Conservation (phyloP, 176 grass and related monocot species). For the Coix lacrymajobi region DNA sequence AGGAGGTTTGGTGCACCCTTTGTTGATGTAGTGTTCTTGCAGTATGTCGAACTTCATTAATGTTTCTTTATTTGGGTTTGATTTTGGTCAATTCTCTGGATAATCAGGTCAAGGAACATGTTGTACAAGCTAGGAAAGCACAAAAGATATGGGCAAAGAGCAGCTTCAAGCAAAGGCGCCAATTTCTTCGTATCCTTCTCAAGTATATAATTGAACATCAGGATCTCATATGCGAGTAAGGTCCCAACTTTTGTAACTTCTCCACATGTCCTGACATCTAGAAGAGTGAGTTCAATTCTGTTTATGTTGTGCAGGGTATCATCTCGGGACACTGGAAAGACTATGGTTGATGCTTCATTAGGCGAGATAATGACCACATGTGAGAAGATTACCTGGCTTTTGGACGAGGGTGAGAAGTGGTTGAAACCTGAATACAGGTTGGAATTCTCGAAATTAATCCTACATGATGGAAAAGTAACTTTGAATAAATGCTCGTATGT, state of each 20-base stretch:
- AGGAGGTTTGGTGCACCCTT: not conserved
- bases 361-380: constrained; percentile 99
- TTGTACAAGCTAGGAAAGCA: constrained; percentile 87
- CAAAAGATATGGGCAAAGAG: constrained; percentile 94
- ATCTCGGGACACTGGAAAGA: constrained; percentile 93
- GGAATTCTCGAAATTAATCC: not conserved
- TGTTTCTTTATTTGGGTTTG: not conserved
- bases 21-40: not conserved
- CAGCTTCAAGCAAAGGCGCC: constrained; percentile 91
- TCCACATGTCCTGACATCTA: not conserved
- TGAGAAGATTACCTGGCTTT: constrained; percentile 99
- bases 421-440: constrained; percentile 99
- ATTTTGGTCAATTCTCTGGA: not conserved
- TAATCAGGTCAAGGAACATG: constrained; percentile 80
- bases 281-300: constrained; percentile 9
- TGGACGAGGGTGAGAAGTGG: constrained; percentile 99
- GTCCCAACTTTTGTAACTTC: not conserved
- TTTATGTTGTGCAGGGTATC: constrained; percentile 55
- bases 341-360: constrained; percentile 96
- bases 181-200: constrained; percentile 84
- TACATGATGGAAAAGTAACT: constrained; percentile 16
- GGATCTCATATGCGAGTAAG: constrained; percentile 97
- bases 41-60: not conserved
- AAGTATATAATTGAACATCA: constrained; percentile 99
- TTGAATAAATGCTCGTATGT: not conserved